Evolutionary conservation across 2,329 filamentous ascomycete species (phyloP).

Genomic region (Aspergillus ochraceus): DNA sequence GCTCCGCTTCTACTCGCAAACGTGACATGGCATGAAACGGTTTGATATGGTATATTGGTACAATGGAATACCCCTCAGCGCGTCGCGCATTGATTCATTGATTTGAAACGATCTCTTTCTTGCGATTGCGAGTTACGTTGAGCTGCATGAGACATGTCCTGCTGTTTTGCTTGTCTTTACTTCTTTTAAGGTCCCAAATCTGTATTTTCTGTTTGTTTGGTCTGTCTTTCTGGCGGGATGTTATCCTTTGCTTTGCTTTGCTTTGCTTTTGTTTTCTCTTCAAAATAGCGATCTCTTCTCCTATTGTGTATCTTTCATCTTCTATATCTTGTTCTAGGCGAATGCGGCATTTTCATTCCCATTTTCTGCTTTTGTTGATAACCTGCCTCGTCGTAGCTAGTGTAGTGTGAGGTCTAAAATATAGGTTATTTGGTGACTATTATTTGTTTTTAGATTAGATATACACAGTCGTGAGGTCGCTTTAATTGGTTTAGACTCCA

Average conservation of each 20-base stretch:
- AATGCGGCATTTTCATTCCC: not conserved
- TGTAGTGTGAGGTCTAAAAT: not conserved
- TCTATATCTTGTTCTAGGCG: not conserved
- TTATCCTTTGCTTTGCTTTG: not conserved
- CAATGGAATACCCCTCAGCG: not conserved
- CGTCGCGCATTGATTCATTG: not conserved
- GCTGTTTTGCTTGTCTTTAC: not conserved
- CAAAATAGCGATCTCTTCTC: not conserved
- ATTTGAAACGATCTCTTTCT: not conserved
- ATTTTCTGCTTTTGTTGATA: not conserved
- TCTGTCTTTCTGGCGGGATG: not conserved
- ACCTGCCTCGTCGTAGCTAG: not conserved
- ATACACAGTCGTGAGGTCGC: too few relatives aligned
- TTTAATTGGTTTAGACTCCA: too few relatives aligned
- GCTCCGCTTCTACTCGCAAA: not conserved
- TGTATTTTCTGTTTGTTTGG: too few relatives aligned
- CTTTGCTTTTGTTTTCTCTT: not conserved
- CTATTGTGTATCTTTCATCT: not conserved
- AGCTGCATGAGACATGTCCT: not conserved
- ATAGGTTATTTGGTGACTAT: not conserved
- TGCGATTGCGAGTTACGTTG: not conserved
- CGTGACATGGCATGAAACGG: not conserved
- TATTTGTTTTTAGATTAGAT: too few relatives aligned
- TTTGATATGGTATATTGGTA: not conserved
- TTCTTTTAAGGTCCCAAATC: too few relatives aligned